Evolutionary conservation across 768 basidiomycete genomes (phyloP), one percentile per base, ranked within the genome.

Genomic region (Russula virescens): DNA sequence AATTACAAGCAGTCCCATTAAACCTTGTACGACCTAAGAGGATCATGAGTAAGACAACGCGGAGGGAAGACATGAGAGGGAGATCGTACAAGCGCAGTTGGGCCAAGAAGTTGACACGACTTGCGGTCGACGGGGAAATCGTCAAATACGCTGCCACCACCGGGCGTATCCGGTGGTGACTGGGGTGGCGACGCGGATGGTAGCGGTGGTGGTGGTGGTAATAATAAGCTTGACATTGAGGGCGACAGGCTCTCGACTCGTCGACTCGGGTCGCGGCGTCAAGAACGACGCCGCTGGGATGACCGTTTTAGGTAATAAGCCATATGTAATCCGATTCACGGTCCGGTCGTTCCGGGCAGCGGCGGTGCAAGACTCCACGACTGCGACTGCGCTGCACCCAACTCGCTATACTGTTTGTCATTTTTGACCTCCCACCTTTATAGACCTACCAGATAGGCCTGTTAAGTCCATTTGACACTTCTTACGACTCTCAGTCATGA

Each of bases 1-100:
- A 35, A 98, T 80, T n/a, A 96, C 94, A 34, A 98, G 75, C 19
- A 94, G 73, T n/a, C 94, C 96, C 87, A 98, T 87, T 23, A 92
- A 79, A 3, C 72, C 89, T 76, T 98, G 91, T 21, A 94, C 88
- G 58, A 87, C 76, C 90, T 92, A 56, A 28, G 54, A 56, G n/a
- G 18, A 31, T 19, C 46, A 26, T 26, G 58, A 25, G 65, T 52
- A 6, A 60, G 62, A 62, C 26, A 25, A 62, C 26, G 28, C 35
- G 26, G 31, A 51, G 19, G 23, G 26, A 10, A 21, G 23, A 42
- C 1, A 50, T 38, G 16, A 46, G 19, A 14, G 26, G 19, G 59
- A 14, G n/a, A 16, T 18, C 80, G 66, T 66, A 75, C 75, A 68
- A 81, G 74, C 10, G 78, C 80, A 38, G 80, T 79, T 0, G 78